Evolutionary conservation across 768 basidiomycete genomes (phyloP).

Genomic region (Clathrus columnatus): DNA sequence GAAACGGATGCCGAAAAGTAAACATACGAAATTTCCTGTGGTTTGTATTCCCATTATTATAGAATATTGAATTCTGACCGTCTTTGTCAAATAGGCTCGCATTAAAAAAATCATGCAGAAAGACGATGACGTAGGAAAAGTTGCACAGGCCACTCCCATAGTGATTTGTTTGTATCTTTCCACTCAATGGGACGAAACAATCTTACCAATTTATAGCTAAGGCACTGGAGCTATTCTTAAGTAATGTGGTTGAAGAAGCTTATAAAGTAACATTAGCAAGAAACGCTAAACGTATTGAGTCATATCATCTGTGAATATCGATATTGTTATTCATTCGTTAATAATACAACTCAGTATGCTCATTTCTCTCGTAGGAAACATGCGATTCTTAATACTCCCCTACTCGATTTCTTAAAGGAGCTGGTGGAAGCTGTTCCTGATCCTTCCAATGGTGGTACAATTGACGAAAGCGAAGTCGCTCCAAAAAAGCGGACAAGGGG

Average conservation of each 20-base stretch:
- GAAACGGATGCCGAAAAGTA: slow-evolving; percentile 46
- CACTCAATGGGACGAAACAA: neutral
- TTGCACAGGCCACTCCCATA: slow-evolving; percentile 91
- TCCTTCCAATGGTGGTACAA: slow-evolving; percentile 75
- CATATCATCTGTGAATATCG: slow-evolving; percentile 78
- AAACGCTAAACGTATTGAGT: slow-evolving; percentile 82
- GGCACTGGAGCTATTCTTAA: slow-evolving; percentile 87
- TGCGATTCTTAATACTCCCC: slow-evolving; percentile 77
- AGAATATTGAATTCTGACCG: neutral
- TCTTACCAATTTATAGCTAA: slow-evolving; percentile 50
- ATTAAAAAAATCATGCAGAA: slow-evolving; percentile 99
- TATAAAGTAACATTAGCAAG: slow-evolving; percentile 70
- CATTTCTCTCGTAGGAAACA: slow-evolving; percentile 58
- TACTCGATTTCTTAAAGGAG: slow-evolving; percentile 91
- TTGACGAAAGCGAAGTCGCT: slow-evolving; percentile 31
- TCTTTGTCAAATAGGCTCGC: slow-evolving; percentile 52
- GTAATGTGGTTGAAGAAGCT: slow-evolving; percentile 72
- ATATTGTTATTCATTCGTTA: neutral
- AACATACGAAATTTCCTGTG: slow-evolving; percentile 85
- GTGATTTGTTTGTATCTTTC: slow-evolving; percentile 73
- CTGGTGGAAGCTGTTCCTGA: slow-evolving; percentile 82
- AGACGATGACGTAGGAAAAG: slow-evolving; percentile 97
- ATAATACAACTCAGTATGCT: neutral
- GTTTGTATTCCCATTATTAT: slow-evolving; percentile 36
- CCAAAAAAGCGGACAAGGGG: slow-evolving; percentile 13